A percentile compares a stretch with the other conserved stretches of the same genome.
Evolutionary conservation across 2,329 filamentous ascomycete species (phyloP).

Genomic region (Madurella fahalii): DNA sequence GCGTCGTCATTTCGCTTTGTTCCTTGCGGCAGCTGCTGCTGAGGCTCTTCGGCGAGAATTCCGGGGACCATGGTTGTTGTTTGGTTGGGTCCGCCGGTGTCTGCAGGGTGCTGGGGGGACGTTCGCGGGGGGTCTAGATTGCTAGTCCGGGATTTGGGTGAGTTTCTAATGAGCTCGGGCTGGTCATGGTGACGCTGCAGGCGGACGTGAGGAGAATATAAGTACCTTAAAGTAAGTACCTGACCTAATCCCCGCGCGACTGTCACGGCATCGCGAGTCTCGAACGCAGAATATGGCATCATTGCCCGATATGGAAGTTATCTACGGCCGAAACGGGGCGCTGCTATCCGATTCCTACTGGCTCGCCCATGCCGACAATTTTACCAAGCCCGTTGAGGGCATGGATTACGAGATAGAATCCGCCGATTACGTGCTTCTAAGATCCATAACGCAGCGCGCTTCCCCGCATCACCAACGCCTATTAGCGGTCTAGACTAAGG

Average conservation of each 20-base stretch:
- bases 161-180: too few relatives aligned
- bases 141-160: background rate
- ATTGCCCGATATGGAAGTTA: background rate
- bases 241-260: too few relatives aligned
- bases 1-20: slow-evolving; percentile 31
- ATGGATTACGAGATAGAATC: slow-evolving; percentile 19
- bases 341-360: background rate
- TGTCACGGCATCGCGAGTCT: too few relatives aligned
- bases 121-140: background rate
- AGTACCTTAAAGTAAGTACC: background rate
- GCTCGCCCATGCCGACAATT: background rate
- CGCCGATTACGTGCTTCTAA: slow-evolving; percentile 22
- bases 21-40: background rate
- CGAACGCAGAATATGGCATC: background rate
- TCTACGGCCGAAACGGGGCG: background rate
- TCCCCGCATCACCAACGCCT: too few relatives aligned
- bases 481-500: too few relatives aligned
- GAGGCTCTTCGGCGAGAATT: slow-evolving; percentile 23
- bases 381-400: background rate
- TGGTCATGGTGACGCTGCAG: too few relatives aligned
- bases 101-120: background rate
- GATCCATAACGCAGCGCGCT: too few relatives aligned
- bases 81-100: background rate
- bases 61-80: slow-evolving; percentile 26
- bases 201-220: background rate